phyloP scores from a whole-genome alignment of 2,329 filamentous ascomycete species.

The Penicillium hordei region DNA sequence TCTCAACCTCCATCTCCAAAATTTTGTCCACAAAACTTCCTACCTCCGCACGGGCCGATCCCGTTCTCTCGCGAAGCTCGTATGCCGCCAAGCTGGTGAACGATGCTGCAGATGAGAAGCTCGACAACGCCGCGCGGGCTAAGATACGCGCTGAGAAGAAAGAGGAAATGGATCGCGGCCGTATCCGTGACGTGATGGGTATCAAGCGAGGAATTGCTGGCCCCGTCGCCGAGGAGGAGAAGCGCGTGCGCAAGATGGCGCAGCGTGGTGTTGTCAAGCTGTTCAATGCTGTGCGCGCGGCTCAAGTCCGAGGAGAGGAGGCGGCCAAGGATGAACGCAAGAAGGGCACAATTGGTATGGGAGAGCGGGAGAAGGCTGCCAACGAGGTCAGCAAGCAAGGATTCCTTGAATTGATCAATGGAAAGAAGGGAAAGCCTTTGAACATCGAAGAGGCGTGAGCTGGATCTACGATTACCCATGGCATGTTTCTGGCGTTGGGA shows the following conservation, averaged over 20 bases:
- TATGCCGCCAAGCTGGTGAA: conserved; percentile 70
- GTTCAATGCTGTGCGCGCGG: conserved; percentile 91
- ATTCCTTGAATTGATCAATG: conserved; percentile 83
- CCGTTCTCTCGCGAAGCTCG: conserved; percentile 82
- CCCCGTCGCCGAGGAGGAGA: conserved; percentile 67
- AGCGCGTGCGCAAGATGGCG: conserved; percentile 78
- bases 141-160: conserved; percentile 80
- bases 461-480: conserved; percentile 26
- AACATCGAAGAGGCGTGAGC: conserved; percentile 46
- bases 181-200: conserved; percentile 81
- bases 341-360: conserved; percentile 74
- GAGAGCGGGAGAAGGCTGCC: conserved; percentile 78
- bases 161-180: conserved; percentile 76
- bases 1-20: conserved; percentile 89
- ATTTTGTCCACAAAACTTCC: conserved; percentile 89
- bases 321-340: conserved; percentile 65
- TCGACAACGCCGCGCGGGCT: conserved; percentile 77
- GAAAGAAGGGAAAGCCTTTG: conserved; percentile 53
- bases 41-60: conserved; percentile 76
- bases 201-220: conserved; percentile 56
- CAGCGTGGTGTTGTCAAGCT: conserved; percentile 93
- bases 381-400: conserved; percentile 97
- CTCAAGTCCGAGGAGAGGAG: conserved; percentile 83
- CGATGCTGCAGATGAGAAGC: conserved; percentile 69
- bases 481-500: conserved; percentile 38